phyloP scores from a whole-genome alignment of 1,284 basidiomycete genomes.

The Trichosporon faecale region DNA sequence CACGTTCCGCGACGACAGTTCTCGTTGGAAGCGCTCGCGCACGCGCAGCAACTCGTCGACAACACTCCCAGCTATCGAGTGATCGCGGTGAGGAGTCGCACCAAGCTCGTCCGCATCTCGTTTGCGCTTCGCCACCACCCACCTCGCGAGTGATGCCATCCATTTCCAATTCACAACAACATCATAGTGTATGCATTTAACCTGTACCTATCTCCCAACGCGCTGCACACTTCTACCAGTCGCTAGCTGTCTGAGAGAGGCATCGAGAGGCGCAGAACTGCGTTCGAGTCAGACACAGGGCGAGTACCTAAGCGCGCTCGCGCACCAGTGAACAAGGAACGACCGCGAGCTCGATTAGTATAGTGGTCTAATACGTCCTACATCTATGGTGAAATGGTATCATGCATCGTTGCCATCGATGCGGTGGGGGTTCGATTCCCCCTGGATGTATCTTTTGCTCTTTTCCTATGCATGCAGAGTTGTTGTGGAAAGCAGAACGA shows the following conservation, averaged over 20 bases:
- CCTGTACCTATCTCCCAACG: not conserved
- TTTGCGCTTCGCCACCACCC: no score
- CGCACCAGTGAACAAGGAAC: not conserved
- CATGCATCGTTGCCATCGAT: conserved; percentile 9
- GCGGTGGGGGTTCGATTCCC: conserved; percentile 11
- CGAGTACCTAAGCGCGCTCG: not conserved
- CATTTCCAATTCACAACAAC: no score
- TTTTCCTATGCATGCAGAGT: not conserved
- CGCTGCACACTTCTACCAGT: no score
- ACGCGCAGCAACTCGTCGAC: no score
- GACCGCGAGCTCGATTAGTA: not conserved
- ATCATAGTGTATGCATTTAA: not conserved
- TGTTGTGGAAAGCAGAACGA: not conserved
- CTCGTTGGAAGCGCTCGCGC: no score
- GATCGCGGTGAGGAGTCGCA: no score
- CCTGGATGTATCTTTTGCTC: conserved; percentile 4
- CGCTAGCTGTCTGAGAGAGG: no score
- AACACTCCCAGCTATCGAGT: no score
- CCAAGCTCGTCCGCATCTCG: no score
- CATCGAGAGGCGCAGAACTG: not conserved
- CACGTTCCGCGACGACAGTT: not conserved
- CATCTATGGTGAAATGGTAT: conserved; percentile 12
- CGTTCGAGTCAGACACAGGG: not conserved
- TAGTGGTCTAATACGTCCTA: not conserved
- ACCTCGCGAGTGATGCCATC: no score